phyloP scores from a whole-genome alignment of 306 rosid genomes.

The Pyrus bretschneideri region DNA sequence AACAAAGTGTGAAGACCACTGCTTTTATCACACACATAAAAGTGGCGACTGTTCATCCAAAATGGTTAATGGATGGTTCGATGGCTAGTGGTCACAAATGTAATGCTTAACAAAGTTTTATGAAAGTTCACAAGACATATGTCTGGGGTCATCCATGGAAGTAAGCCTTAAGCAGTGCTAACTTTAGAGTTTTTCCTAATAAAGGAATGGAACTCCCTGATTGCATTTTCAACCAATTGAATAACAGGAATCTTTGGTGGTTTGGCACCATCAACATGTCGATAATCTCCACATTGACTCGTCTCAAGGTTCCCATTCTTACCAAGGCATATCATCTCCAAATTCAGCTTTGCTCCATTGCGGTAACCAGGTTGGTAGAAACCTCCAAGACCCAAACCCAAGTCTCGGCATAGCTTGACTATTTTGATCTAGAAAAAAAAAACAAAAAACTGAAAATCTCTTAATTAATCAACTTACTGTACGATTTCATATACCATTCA shows the following conservation, averaged over 20 bases:
- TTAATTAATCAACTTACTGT: background rate
- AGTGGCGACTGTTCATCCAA: background rate
- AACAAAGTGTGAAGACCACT: background rate
- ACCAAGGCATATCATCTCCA: constrained; percentile 92
- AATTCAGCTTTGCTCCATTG: constrained; percentile 43
- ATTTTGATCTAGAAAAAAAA: constrained; percentile 24
- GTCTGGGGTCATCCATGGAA: constrained; percentile 44
- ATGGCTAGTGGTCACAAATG: background rate
- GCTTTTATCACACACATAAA: background rate
- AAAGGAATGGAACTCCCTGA: constrained; percentile 29
- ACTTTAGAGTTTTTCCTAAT: constrained; percentile 9
- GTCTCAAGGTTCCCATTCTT: constrained; percentile 78
- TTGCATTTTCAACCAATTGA: constrained; percentile 31
- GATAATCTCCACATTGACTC: constrained; percentile 26
- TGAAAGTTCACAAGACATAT: constrained; percentile 70
- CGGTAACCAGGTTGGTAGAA: constrained; percentile 77
- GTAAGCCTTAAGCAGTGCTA: constrained; percentile 4
- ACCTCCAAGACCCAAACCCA: constrained; percentile 65
- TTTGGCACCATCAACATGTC: constrained; percentile 42
- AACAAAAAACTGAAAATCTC: background rate
- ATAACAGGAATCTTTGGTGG: constrained; percentile 47
- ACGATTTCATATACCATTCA: background rate
- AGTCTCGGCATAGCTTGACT: constrained; percentile 41
- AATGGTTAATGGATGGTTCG: background rate
- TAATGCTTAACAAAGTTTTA: background rate